Evolutionary conservation across 441 rosid species (phyloP), one percentile per base, ranked within the genome.

Genomic region (Cnidoscolus chayamansa): DNA sequence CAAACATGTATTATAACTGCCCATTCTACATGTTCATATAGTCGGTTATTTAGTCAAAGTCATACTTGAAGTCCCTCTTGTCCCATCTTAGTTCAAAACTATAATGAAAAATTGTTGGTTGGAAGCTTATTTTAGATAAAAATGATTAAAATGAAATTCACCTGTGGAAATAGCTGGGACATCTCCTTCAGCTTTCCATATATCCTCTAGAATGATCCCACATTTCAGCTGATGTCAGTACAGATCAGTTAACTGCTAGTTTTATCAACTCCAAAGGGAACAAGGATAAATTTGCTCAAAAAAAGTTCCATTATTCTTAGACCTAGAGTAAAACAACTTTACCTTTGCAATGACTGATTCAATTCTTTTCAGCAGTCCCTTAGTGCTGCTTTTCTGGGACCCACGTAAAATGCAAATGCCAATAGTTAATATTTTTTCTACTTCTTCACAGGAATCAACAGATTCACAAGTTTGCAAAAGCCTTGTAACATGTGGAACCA

Each of bases 381-480:
- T 84, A 48, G 95, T 92, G 63, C 48, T 59, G 3, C 51, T 70
- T 75, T 82, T 88, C 74, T 78, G 72, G 4, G 98, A 87, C 70
- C 88, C 89, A 49, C 83, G 88, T 65, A 95, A 82, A 77, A 89
- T 70, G 66, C 90, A 84, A 74, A 84, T 47, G 77, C 89, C 89
- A 17, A 91, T 74, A 64, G 79, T 83, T 71, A 95, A 78, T 63
- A 90, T 75, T 77, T 86, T 85, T 80, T 89, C 90, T 19, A 87
- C 65, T 45, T 86, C 91, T 53, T 81, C 89, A 47, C 50, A 80
- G 55, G 87, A 81, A 78, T 87, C 78, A 19, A 89, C 77, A 43
- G 82, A 82, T 76, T 87, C 79, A 68, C 97, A 88, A 7, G 88
- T 84, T 75, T 83, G 77, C 61, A 88, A 50, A 71, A 90, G 78